These are phyloP conservation scores for Phlebiopsis gigantea DNA, from an alignment of 768 basidiomycete species.

Conservation along the genomic window DNA sequence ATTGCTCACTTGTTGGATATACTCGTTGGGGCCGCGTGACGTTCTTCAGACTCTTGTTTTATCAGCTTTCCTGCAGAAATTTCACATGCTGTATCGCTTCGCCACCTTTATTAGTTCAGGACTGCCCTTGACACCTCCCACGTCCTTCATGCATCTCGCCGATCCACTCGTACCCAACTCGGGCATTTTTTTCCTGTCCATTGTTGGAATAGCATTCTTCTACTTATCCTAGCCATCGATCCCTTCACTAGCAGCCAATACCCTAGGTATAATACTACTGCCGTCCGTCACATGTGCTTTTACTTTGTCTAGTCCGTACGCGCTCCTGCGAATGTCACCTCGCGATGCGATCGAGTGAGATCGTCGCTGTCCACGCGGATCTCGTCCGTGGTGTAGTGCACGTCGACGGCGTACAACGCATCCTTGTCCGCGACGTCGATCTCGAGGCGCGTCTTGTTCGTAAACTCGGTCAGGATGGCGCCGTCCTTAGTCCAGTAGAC, in stretches of 20 bases:
- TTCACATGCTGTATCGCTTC: background rate
- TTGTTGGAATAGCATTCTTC: constrained; percentile 9
- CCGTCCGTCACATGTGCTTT: background rate
- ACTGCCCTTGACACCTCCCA: background rate
- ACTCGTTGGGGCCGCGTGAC: background rate
- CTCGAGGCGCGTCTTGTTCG: constrained; percentile 47
- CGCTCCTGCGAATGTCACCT: constrained; percentile 5
- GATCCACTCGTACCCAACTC: background rate
- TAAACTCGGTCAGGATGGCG: constrained; percentile 33
- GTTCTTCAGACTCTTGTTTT: constrained; percentile 1
- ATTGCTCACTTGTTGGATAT: constrained; percentile 5
- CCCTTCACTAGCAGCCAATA: constrained; percentile 14
- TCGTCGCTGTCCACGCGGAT: constrained; percentile 43
- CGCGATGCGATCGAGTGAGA: constrained; percentile 19
- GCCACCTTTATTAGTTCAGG: background rate
- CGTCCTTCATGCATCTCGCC: background rate
- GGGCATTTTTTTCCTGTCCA: constrained; percentile 4
- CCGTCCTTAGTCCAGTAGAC: constrained; percentile 55
- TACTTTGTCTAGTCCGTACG: background rate
- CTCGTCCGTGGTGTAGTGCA: constrained; percentile 51
- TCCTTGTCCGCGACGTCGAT: constrained; percentile 29
- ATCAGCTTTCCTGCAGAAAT: background rate
- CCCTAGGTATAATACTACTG: constrained; percentile 15
- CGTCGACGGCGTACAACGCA: constrained; percentile 41
- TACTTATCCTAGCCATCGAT: constrained; percentile 3